These are phyloP conservation scores for Aspergillus clavatus DNA, from an alignment of 2,329 filamentous ascomycete species.

Conservation along the genomic window DNA sequence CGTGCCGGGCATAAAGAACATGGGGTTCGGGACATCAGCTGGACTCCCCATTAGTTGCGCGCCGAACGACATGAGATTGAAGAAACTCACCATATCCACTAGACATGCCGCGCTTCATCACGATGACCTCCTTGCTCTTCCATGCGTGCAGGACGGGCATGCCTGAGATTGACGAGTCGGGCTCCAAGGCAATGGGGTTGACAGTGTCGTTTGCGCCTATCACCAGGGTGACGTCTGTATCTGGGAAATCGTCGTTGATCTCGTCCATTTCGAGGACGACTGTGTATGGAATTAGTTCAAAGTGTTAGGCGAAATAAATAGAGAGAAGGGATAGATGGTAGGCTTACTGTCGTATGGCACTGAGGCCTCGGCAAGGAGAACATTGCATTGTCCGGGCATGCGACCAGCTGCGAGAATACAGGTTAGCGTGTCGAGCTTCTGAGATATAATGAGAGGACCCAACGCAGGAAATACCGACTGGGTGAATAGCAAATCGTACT, in stretches of 20 bases:
- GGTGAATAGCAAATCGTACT: slow-evolving; percentile 85
- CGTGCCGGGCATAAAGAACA: slow-evolving; percentile 87
- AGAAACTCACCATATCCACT: slow-evolving; percentile 69
- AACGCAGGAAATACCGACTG: slow-evolving; percentile 59
- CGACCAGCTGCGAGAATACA: slow-evolving; percentile 52
- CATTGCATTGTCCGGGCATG: slow-evolving; percentile 93
- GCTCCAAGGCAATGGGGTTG: slow-evolving; percentile 81
- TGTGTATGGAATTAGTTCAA: slow-evolving; percentile 20
- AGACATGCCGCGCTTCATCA: slow-evolving; percentile 89
- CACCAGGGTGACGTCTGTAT: slow-evolving; percentile 81
- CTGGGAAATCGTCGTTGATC: slow-evolving; percentile 85
- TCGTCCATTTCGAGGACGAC: slow-evolving; percentile 92
- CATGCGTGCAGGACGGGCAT: slow-evolving; percentile 91
- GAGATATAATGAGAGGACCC: neutral
- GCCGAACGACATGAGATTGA: neutral
- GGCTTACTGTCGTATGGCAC: slow-evolving; percentile 73
- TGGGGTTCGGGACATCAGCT: slow-evolving; percentile 87
- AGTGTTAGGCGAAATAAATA: too few relatives aligned
- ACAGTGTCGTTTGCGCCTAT: slow-evolving; percentile 93
- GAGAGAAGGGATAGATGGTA: too few relatives aligned
- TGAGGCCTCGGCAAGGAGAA: slow-evolving; percentile 78
- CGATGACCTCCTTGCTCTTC: slow-evolving; percentile 89
- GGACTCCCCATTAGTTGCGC: slow-evolving; percentile 13
- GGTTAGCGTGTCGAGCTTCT: neutral
- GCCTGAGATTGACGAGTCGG: slow-evolving; percentile 76